Conservation (phyloP, 2,329 filamentous ascomycete genomes). For the Penicillium capsulatum region DNA sequence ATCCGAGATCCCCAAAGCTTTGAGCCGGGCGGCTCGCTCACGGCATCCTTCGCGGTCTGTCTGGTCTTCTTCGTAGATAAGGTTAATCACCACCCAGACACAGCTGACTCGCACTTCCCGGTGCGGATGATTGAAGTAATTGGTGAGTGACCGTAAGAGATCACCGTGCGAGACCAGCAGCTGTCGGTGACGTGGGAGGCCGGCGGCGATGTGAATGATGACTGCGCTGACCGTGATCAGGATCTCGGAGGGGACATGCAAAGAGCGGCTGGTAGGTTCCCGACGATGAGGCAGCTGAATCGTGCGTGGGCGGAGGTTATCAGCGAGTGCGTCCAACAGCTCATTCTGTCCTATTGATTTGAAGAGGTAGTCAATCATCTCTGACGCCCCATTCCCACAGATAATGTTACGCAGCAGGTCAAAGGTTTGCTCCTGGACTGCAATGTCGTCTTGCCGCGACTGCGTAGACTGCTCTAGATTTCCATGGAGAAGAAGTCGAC, state of each 20-base stretch:
- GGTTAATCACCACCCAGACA: conserved; percentile 79
- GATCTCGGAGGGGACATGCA: conserved; percentile 55
- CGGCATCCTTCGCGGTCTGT: conserved; percentile 62
- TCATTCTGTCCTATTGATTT: conserved; percentile 68
- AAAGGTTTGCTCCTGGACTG: conserved; percentile 85
- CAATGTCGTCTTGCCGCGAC: conserved; percentile 70
- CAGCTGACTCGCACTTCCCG: conserved; percentile 71
- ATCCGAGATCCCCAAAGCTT: conserved; percentile 65
- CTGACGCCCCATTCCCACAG: conserved; percentile 56
- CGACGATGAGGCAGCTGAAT: conserved; percentile 32
- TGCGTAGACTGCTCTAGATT: conserved; percentile 66
- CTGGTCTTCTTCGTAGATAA: conserved; percentile 76
- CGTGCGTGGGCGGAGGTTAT: conserved; percentile 62
- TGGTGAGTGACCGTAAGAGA: conserved; percentile 67
- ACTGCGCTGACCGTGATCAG: conserved; percentile 75
- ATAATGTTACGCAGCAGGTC: conserved; percentile 89
- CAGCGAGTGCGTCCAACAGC: conserved; percentile 74
- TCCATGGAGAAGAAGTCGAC: conserved; percentile 51
- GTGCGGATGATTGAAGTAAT: conserved; percentile 69
- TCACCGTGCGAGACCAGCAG: conserved; percentile 71
- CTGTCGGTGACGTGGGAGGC: conserved; percentile 71
- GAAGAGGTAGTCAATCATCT: conserved; percentile 83
- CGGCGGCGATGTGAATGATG: conserved; percentile 82
- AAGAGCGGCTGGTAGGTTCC: conserved; percentile 27
- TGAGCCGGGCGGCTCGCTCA: conserved; percentile 64